Evolutionary conservation across 2,329 filamentous ascomycete species (phyloP).

Genomic region (Stachybotrys echinatus): DNA sequence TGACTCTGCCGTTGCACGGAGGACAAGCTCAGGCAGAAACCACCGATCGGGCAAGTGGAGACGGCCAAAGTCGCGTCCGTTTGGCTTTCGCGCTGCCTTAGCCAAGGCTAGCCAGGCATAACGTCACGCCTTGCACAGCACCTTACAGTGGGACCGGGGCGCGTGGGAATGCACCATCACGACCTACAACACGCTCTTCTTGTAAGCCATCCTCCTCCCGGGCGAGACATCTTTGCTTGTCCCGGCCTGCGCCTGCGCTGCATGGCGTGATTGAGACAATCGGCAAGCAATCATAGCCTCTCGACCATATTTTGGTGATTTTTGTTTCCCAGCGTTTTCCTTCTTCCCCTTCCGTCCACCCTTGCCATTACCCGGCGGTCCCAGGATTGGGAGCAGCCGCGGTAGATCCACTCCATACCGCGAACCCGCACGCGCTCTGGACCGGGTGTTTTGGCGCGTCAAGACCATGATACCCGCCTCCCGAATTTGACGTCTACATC

Average conservation of each 20-base stretch:
- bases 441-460: conserved; percentile 22
- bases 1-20: too few species aligned
- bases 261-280: too few species aligned
- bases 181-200: background rate
- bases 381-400: conserved; percentile 12
- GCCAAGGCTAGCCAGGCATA: too few species aligned
- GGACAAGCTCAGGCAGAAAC: too few species aligned
- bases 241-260: too few species aligned
- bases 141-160: background rate
- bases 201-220: background rate
- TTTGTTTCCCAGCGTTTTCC: too few species aligned
- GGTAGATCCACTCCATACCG: conserved; percentile 19
- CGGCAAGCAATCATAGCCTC: too few species aligned
- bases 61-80: background rate
- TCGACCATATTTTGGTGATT: too few species aligned
- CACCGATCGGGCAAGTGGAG: background rate
- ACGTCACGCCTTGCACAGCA: too few species aligned
- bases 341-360: conserved; percentile 2
- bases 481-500: conserved; percentile 21
- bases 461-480: conserved; percentile 34
- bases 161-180: background rate
- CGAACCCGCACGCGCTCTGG: conserved; percentile 22
- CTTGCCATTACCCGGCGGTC: background rate
- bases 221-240: background rate
- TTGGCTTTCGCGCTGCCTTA: too few species aligned